These are phyloP conservation scores for Alternaria brassicae DNA, from an alignment of 2,329 filamentous ascomycete species.

Conservation along the genomic window DNA sequence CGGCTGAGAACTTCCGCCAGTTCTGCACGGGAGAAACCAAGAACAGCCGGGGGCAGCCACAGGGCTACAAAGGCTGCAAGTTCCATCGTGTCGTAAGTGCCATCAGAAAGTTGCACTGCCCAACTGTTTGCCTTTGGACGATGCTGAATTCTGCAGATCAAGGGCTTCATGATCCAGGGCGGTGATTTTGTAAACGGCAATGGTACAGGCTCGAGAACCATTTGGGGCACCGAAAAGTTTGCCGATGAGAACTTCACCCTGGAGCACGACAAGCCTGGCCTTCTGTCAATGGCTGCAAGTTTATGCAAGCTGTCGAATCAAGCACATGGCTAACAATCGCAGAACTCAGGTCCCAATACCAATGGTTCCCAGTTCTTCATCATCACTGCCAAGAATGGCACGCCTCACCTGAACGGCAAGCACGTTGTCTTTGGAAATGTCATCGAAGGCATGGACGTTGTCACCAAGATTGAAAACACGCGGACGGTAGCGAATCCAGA, in stretches of 20 bases:
- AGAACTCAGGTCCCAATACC: conserved; percentile 91
- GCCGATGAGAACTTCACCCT: conserved; percentile 87
- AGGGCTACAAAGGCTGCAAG: conserved; percentile 93
- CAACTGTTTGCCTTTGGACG: no score
- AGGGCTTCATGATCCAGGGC: conserved; percentile 96
- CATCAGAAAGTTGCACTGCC: background rate
- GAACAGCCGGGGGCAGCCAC: conserved; percentile 75
- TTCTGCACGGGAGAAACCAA: conserved; percentile 96
- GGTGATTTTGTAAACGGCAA: conserved; percentile 95
- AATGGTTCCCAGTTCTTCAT: conserved; percentile 99
- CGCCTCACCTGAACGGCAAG: conserved; percentile 88
- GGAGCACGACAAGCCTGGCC: conserved; percentile 78
- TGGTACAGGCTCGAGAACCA: conserved; percentile 85
- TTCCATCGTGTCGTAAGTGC: conserved; percentile 87
- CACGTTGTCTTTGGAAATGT: conserved; percentile 96
- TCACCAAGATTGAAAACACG: conserved; percentile 90
- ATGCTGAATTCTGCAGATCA: conserved; percentile 67
- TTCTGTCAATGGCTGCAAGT: conserved; percentile 81
- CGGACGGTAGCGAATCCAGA: conserved; percentile 68
- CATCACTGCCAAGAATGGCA: conserved; percentile 73
- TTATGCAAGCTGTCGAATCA: background rate
- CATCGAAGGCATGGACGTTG: conserved; percentile 86
- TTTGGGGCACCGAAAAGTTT: conserved; percentile 86
- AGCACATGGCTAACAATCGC: background rate
- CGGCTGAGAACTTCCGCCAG: conserved; percentile 95